These are phyloP conservation scores for Novakomyces olei DNA, from an alignment of 805 yeast genomes.

Conservation along the genomic window DNA sequence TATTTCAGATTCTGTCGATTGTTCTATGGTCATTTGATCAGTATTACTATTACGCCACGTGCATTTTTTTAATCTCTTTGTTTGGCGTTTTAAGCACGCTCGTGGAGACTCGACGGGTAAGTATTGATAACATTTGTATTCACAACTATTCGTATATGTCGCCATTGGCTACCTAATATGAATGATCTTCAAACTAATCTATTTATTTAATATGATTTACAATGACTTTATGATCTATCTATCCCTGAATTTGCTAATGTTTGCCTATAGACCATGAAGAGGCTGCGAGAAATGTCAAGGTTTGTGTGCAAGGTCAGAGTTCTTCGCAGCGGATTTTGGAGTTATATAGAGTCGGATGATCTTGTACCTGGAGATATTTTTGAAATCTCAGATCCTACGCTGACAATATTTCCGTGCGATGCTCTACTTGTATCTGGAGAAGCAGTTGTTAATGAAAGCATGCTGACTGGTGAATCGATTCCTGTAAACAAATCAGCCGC, in stretches of 20 bases:
- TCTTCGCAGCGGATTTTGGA: conserved; percentile 73
- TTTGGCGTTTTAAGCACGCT: conserved; percentile 61
- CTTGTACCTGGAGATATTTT: conserved; percentile 91
- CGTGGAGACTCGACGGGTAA: conserved; percentile 69
- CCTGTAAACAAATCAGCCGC: conserved; percentile 75
- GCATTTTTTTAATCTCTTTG: conserved; percentile 72
- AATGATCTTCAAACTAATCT: too few relatives aligned
- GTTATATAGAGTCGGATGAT: conserved; percentile 50
- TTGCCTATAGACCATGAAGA: conserved; percentile 24
- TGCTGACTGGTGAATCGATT: conserved; percentile 95
- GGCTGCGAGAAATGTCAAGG: conserved; percentile 51
- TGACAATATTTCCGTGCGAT: conserved; percentile 65
- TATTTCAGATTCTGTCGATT: conserved; percentile 84
- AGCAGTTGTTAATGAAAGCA: conserved; percentile 89
- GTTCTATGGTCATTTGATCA: conserved; percentile 80
- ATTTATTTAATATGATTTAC: too few relatives aligned
- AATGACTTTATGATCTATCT: too few relatives aligned
- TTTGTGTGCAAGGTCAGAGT: conserved; percentile 70
- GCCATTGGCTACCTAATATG: too few relatives aligned
- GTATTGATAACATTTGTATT: too few relatives aligned
- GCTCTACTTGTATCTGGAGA: conserved; percentile 73
- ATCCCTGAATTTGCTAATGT: too few relatives aligned
- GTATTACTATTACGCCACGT: conserved; percentile 80
- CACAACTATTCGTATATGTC: too few relatives aligned
- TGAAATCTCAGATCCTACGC: conserved; percentile 72